A percentile compares a stretch with the other conserved stretches of the same genome.
Evolutionary conservation across 1,139 yeast species (phyloP).

Genomic region (Yamadazyma sp.): DNA sequence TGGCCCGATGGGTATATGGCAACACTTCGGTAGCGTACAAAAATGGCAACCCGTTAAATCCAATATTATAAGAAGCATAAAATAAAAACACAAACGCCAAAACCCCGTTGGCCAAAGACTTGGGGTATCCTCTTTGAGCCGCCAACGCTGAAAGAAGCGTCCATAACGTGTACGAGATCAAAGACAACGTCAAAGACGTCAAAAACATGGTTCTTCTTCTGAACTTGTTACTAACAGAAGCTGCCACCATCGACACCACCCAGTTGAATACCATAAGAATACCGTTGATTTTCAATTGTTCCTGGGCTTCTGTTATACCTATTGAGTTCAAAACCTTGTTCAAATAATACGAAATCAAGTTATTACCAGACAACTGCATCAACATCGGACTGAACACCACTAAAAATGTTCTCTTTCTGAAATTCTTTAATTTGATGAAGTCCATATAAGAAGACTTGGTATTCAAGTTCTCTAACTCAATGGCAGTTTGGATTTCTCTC

Average conservation of each 20-base stretch:
- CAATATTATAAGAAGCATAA: conserved; percentile 37
- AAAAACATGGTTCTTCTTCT: conserved; percentile 49
- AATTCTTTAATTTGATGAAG: conserved; percentile 32
- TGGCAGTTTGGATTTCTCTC: conserved; percentile 43
- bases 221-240: conserved; percentile 28
- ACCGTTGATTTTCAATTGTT: conserved; percentile 49
- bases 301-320: conserved; percentile 45
- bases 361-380: conserved; percentile 54
- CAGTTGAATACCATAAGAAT: conserved; percentile 44
- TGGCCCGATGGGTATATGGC: conserved; percentile 46
- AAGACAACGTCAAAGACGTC: conserved; percentile 35
- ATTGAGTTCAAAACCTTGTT: conserved; percentile 47
- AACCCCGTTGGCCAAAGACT: conserved; percentile 39
- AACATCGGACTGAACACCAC: conserved; percentile 31
- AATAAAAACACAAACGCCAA: conserved; percentile 47
- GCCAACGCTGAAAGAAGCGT: conserved; percentile 35
- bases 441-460: conserved; percentile 32
- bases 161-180: conserved; percentile 38
- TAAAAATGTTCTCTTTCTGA: conserved; percentile 48
- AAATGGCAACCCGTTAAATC: conserved; percentile 41
- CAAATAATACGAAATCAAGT: conserved; percentile 51
- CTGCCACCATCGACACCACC: conserved; percentile 31
- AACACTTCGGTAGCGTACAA: conserved; percentile 43
- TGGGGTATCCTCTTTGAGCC: conserved; percentile 35
- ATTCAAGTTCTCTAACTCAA: conserved; percentile 31